These are phyloP conservation scores for Diaporthe ilicicola DNA, from an alignment of 2,329 filamentous ascomycete species.

Conservation along the genomic window DNA sequence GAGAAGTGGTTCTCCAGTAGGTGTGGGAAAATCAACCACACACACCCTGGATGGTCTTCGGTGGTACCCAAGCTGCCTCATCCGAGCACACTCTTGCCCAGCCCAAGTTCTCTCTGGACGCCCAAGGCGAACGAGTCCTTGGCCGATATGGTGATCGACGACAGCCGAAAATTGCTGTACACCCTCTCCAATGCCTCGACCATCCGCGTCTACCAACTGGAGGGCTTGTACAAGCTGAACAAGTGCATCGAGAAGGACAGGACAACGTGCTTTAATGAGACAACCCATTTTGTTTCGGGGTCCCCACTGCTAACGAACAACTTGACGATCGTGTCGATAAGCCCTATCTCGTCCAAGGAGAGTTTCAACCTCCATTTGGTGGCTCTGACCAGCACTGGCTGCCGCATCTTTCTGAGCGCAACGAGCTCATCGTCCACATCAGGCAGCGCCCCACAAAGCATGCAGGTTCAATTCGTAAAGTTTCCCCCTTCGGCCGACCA, in stretches of 20 bases:
- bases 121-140: constrained; percentile 69
- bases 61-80: constrained; percentile 62
- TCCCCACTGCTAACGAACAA: constrained; percentile 75
- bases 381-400: constrained; percentile 89
- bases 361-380: constrained; percentile 87
- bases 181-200: constrained; percentile 88
- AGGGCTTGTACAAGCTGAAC: constrained; percentile 66
- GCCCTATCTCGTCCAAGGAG: constrained; percentile 80
- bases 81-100: constrained; percentile 52
- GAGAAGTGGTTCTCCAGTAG: constrained; percentile 95
- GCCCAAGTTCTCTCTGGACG: constrained; percentile 57
- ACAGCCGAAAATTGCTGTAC: constrained; percentile 88
- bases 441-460: constrained; percentile 81
- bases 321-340: constrained; percentile 83
- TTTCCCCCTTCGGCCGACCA: constrained; percentile 75
- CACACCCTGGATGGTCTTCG: constrained; percentile 74
- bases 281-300: constrained; percentile 84
- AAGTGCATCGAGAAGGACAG: constrained; percentile 73
- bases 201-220: constrained; percentile 91
- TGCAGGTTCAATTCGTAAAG: constrained; percentile 97
- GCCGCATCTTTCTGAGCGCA: constrained; percentile 90
- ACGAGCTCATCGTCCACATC: constrained; percentile 77
- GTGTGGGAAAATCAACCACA: constrained; percentile 90
- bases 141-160: constrained; percentile 84
- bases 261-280: constrained; percentile 71